phyloP scores from a whole-genome alignment of 129 eudicot genomes.

The Cynara cardunculus region DNA sequence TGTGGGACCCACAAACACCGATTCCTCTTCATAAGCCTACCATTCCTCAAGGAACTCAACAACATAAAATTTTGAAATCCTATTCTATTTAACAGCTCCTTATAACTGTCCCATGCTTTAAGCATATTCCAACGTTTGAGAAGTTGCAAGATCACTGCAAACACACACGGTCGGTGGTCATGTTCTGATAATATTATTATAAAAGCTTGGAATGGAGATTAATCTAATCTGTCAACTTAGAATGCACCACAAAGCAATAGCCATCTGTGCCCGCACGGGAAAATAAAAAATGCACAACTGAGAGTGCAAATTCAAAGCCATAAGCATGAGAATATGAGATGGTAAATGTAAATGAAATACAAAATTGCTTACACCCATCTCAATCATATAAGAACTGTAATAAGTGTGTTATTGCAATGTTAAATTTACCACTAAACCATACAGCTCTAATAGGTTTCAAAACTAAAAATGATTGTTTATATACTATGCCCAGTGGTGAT shows the following conservation, averaged over 20 bases:
- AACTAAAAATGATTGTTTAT: background rate
- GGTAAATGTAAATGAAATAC: background rate
- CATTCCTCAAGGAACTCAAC: conserved; percentile 7
- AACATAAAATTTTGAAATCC: background rate
- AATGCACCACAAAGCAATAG: background rate
- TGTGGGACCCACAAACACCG: conserved; percentile 11
- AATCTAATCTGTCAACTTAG: background rate
- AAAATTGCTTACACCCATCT: background rate
- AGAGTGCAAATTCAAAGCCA: background rate
- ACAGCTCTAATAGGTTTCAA: background rate
- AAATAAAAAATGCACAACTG: background rate
- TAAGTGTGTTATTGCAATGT: background rate
- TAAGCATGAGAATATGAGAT: background rate
- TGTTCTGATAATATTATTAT: background rate
- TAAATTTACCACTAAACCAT: background rate
- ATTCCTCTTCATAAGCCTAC: conserved; percentile 15
- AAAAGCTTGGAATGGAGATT: background rate
- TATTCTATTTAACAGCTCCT: conserved; percentile 13
- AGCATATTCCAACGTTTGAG: conserved; percentile 33
- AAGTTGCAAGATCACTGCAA: conserved; percentile 9
- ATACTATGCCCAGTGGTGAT: background rate
- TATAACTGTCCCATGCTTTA: conserved; percentile 19
- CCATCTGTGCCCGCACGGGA: background rate
- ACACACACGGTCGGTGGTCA: conserved; percentile 8
- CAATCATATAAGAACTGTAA: conserved; percentile 7